phyloP scores from a whole-genome alignment of 164 flowering plant genomes.

The Dillenia suffruticosa region DNA sequence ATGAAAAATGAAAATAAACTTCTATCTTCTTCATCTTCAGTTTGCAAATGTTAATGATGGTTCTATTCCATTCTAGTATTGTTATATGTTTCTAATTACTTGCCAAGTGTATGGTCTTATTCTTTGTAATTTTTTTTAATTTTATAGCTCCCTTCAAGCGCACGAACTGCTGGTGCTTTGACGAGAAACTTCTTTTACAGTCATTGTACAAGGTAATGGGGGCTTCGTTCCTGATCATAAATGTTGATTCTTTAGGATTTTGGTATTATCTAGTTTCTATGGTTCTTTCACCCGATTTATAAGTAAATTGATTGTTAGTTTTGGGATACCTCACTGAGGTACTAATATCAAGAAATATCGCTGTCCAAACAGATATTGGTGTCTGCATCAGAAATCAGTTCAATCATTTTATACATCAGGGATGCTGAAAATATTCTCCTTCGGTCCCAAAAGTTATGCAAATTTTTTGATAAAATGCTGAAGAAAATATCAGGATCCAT shows the following conservation, averaged over 20 bases:
- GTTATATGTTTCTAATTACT: no score
- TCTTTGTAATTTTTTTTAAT: neutral
- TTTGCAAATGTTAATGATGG: no score
- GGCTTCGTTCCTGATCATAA: no score
- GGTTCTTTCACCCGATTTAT: no score
- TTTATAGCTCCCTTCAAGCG: conserved; percentile 57
- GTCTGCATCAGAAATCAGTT: conserved; percentile 55
- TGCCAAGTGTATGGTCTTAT: no score
- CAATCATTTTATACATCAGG: conserved; percentile 77
- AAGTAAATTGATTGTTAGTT: no score
- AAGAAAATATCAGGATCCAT: conserved; percentile 74
- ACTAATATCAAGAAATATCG: neutral
- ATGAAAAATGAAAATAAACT: no score
- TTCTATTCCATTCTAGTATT: no score
- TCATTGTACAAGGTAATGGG: conserved; percentile 75
- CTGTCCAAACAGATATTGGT: conserved; percentile 56
- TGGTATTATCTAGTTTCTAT: no score
- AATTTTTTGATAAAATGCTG: conserved; percentile 77
- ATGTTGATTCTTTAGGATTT: no score
- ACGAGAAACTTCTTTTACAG: conserved; percentile 79
- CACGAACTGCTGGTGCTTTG: conserved; percentile 85
- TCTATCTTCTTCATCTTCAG: no score
- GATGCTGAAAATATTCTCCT: conserved; percentile 70
- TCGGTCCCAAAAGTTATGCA: conserved; percentile 59
- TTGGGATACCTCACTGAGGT: neutral